Conservation (phyloP, 78 protist genomes). For the Ministeria vibrans region DNA sequence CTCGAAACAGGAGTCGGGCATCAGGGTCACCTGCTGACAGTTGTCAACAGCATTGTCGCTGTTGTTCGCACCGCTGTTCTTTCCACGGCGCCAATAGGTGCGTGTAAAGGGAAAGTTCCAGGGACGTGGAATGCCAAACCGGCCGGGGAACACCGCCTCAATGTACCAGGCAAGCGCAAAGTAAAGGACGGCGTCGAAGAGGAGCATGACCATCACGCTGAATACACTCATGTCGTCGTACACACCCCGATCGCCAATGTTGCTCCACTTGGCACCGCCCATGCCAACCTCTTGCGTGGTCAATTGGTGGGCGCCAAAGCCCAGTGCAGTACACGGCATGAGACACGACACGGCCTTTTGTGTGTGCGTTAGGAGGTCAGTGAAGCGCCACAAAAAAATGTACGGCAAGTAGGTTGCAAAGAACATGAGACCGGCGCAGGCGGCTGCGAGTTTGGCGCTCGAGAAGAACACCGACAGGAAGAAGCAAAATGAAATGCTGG, state of each 20-base stretch:
- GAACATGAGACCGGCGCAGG: constrained; percentile 24
- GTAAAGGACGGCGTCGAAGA: constrained; percentile 44
- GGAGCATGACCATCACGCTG: constrained; percentile 30
- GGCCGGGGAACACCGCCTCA: constrained; percentile 67
- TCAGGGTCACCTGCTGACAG: too few species aligned
- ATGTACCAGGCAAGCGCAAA: constrained; percentile 48
- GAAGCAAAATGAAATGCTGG: constrained; percentile 1
- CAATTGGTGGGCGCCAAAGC: not conserved
- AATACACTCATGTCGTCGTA: not conserved
- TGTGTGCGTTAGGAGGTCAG: not conserved
- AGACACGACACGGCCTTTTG: not conserved
- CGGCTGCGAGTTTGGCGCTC: constrained; percentile 25
- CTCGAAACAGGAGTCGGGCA: not conserved
- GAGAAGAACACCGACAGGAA: not conserved
- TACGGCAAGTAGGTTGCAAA: constrained; percentile 5
- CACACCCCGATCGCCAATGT: not conserved
- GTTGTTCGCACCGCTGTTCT: not conserved
- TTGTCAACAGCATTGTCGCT: not conserved
- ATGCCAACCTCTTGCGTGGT: not conserved
- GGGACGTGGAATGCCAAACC: constrained; percentile 43
- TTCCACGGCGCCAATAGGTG: constrained; percentile 41
- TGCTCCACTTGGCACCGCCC: not conserved
- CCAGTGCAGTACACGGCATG: not conserved
- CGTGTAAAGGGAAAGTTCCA: constrained; percentile 37
- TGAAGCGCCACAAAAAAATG: not conserved